Percentiles rank a stretch among this genome's conserved stretches.
These are phyloP conservation scores for Stemphylium lycopersici DNA, from an alignment of 2,329 filamentous ascomycete genomes.

Conservation along the genomic window DNA sequence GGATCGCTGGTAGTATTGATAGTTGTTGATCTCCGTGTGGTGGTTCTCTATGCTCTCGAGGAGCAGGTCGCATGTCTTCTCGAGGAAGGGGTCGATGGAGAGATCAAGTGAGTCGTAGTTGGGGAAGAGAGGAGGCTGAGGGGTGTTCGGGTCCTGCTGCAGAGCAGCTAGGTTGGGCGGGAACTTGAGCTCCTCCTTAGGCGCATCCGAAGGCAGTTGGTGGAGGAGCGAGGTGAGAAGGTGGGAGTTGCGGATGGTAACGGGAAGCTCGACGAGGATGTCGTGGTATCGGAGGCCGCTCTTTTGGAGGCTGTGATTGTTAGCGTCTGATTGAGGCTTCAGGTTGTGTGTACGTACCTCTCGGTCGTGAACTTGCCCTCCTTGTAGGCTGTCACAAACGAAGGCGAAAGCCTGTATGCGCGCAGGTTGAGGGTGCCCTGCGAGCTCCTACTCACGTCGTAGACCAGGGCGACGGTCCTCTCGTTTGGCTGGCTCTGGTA, in stretches of 20 bases:
- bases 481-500: slow-evolving; percentile 94
- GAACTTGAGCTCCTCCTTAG: slow-evolving; percentile 71
- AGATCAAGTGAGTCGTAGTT: slow-evolving; percentile 91
- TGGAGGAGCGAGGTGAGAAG: slow-evolving; percentile 94
- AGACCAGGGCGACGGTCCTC: slow-evolving; percentile 84
- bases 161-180: slow-evolving; percentile 82
- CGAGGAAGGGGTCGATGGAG: slow-evolving; percentile 94
- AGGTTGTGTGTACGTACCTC: slow-evolving; percentile 67
- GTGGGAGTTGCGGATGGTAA: slow-evolving; percentile 94
- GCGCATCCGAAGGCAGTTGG: slow-evolving; percentile 76
- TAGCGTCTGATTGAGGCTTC: slow-evolving; percentile 5
- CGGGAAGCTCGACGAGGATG: slow-evolving; percentile 87
- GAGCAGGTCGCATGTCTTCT: slow-evolving; percentile 96
- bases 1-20: slow-evolving; percentile 95
- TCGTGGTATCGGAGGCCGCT: slow-evolving; percentile 92
- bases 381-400: slow-evolving; percentile 91
- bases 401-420: slow-evolving; percentile 86
- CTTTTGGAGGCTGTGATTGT: slow-evolving; percentile 77
- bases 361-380: slow-evolving; percentile 98
- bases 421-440: slow-evolving; percentile 89
- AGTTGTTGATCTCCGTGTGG: slow-evolving; percentile 99
- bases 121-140: slow-evolving; percentile 73
- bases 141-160: slow-evolving; percentile 65
- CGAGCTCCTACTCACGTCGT: slow-evolving; percentile 93
- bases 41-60: slow-evolving; percentile 97